phyloP scores from a whole-genome alignment of 306 rosid species.

The Sicyos edulis region DNA sequence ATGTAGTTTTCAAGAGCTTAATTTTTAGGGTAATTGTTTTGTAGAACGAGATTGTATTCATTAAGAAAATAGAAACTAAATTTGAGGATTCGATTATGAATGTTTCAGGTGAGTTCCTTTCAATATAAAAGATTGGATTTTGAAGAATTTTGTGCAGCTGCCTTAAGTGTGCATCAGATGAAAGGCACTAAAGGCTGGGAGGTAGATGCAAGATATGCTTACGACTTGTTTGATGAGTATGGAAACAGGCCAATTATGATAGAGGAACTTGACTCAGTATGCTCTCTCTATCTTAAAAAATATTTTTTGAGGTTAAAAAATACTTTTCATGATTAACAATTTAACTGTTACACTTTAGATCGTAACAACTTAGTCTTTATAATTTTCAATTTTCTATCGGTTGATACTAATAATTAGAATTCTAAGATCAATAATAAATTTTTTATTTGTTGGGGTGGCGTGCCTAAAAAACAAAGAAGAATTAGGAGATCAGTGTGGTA shows the following conservation, averaged over 20 bases:
- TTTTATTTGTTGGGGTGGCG: no score
- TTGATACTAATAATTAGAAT: no score
- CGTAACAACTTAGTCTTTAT: no score
- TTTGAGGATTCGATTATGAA: background rate
- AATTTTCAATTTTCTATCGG: no score
- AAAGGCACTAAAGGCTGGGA: conserved; percentile 81
- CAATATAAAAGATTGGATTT: conserved; percentile 74
- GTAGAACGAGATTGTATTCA: no score
- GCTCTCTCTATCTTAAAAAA: conserved; percentile 15
- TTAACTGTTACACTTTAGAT: no score
- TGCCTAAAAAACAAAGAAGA: no score
- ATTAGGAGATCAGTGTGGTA: no score
- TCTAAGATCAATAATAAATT: no score
- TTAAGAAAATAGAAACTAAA: background rate
- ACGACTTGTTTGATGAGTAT: conserved; percentile 77
- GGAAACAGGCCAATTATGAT: conserved; percentile 85
- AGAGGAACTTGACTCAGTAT: conserved; percentile 85
- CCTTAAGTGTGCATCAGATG: conserved; percentile 75
- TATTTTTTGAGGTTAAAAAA: no score
- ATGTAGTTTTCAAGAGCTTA: background rate
- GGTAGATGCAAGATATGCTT: conserved; percentile 72
- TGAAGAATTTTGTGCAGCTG: conserved; percentile 87
- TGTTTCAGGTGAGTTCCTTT: conserved; percentile 63
- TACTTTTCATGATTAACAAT: no score
- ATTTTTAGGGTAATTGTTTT: background rate